These are phyloP conservation scores for Naegleria gruberi DNA, from an alignment of 208 protist genomes.

Conservation along the genomic window DNA sequence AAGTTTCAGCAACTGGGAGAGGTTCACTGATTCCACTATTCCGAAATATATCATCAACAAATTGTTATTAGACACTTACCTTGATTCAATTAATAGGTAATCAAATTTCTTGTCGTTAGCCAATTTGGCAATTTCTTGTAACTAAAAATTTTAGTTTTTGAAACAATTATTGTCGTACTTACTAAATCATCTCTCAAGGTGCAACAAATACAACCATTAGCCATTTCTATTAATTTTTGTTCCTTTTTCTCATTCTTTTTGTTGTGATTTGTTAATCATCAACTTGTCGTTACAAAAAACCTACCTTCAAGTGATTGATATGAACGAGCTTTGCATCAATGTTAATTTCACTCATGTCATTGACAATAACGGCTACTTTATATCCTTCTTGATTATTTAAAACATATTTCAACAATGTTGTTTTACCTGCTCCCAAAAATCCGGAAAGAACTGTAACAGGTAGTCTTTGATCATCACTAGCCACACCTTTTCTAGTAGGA, in stretches of 20 bases:
- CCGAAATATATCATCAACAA: too few species aligned
- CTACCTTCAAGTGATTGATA: neutral
- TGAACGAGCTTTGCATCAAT: conserved; percentile 42
- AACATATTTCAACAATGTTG: conserved; percentile 56
- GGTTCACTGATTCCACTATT: conserved; percentile 53
- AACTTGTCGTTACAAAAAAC: neutral
- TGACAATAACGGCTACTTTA: conserved; percentile 54
- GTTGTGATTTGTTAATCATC: neutral
- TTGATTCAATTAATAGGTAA: conserved; percentile 61
- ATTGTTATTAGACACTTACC: neutral
- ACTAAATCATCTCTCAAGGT: conserved; percentile 60
- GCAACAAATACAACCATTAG: conserved; percentile 64
- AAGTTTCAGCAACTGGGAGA: conserved; percentile 48
- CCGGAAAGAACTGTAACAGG: neutral
- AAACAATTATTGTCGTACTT: neutral
- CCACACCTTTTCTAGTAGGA: neutral
- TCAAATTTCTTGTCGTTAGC: conserved; percentile 48
- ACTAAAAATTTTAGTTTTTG: conserved; percentile 41
- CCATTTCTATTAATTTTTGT: conserved; percentile 24
- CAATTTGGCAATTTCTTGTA: neutral
- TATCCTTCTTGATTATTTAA: conserved; percentile 43
- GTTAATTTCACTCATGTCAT: conserved; percentile 66
- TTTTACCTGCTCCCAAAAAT: conserved; percentile 42
- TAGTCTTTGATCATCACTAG: neutral
- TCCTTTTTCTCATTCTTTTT: neutral